These are phyloP conservation scores for Candida sanyaensis DNA, from an alignment of 1,139 yeast species.

Conservation along the genomic window DNA sequence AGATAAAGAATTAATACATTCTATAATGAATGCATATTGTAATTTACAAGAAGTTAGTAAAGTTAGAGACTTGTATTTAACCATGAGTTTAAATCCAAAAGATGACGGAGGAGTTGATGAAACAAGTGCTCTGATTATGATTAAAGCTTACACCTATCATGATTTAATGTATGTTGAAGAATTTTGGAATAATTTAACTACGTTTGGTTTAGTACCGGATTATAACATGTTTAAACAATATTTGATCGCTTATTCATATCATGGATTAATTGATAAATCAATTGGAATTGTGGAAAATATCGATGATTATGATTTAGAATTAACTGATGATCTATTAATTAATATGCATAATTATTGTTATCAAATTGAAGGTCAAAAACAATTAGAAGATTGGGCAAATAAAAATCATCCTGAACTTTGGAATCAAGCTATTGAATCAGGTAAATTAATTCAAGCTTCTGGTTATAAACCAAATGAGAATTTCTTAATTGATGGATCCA, in stretches of 20 bases:
- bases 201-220: slow-evolving; percentile 56
- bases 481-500: slow-evolving; percentile 16
- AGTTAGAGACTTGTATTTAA: slow-evolving; percentile 63
- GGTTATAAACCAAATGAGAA: slow-evolving; percentile 33
- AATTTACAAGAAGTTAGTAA: slow-evolving; percentile 60
- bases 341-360: slow-evolving; percentile 65
- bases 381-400: slow-evolving; percentile 57
- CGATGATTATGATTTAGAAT: slow-evolving; percentile 51
- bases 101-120: slow-evolving; percentile 58
- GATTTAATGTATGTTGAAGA: slow-evolving; percentile 60
- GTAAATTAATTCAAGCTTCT: slow-evolving; percentile 39
- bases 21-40: slow-evolving; percentile 67
- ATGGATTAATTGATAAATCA: slow-evolving; percentile 63
- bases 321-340: slow-evolving; percentile 53
- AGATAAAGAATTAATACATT: slow-evolving; percentile 60
- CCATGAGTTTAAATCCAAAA: slow-evolving; percentile 54
- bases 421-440: slow-evolving; percentile 41
- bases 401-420: slow-evolving; percentile 46
- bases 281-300: slow-evolving; percentile 51
- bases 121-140: slow-evolving; percentile 70
- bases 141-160: slow-evolving; percentile 63
- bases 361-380: slow-evolving; percentile 45
- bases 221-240: slow-evolving; percentile 62
- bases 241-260: slow-evolving; percentile 72
- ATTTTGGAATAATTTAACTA: slow-evolving; percentile 64